Evolutionary conservation across 192 early-diverging fungal genomes (phyloP).

Genomic region (Kappamyces sp.): DNA sequence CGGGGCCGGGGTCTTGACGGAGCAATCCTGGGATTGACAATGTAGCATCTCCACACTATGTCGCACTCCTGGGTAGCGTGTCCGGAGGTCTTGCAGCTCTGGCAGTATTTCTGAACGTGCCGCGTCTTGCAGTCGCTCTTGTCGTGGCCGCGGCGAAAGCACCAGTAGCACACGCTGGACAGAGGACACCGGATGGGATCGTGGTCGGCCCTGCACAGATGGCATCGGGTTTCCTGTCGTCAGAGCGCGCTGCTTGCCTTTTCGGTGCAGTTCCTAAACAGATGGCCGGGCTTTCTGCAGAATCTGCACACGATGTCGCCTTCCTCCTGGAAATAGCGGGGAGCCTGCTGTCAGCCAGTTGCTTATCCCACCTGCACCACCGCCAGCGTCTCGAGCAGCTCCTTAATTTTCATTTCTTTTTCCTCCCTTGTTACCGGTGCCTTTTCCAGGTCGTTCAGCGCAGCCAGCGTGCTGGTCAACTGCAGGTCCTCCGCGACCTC

Average conservation of each 20-base stretch:
- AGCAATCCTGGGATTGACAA: not conserved
- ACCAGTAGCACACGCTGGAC: not conserved
- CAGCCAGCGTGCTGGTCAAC: too few species aligned
- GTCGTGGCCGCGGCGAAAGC: conserved; percentile 3
- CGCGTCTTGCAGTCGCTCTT: not conserved
- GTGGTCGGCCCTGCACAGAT: conserved; percentile 10
- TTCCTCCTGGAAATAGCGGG: not conserved
- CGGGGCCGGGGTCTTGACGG: not conserved
- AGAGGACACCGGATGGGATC: conserved; percentile 12
- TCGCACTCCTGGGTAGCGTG: conserved; percentile 8
- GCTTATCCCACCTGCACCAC: too few species aligned
- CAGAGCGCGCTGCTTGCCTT: not conserved
- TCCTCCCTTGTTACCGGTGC: conserved; percentile 1
- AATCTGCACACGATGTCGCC: conserved; percentile 5
- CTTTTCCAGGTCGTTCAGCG: not conserved
- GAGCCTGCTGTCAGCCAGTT: too few species aligned
- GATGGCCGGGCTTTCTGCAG: conserved; percentile 12
- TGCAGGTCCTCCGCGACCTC: too few species aligned
- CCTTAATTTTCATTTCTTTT: conserved; percentile 10
- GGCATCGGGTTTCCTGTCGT: not conserved
- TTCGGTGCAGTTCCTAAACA: conserved; percentile 1
- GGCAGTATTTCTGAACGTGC: not conserved
- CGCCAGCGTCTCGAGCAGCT: not conserved
- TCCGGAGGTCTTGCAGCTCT: conserved; percentile 3
- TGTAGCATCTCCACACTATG: conserved; percentile 6